Conservation (phyloP, 306 rosid genomes). For the Pyrus pyrifolia region DNA sequence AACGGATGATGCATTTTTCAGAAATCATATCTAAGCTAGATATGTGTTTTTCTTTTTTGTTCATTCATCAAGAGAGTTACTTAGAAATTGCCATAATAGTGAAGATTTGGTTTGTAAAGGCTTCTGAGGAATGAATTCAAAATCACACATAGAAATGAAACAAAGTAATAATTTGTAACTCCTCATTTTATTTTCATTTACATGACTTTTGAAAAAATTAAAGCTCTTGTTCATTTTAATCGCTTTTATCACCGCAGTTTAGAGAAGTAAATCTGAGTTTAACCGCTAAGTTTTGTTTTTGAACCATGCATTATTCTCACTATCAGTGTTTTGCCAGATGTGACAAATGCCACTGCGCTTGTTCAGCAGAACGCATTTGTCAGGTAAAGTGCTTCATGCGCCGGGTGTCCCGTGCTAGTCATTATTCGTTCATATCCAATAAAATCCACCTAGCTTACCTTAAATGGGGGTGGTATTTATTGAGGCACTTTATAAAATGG, state of each 20-base stretch:
- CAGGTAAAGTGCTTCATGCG: not conserved
- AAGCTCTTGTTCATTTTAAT: not conserved
- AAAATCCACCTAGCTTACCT: slow-evolving; percentile 18
- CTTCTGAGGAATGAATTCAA: not conserved
- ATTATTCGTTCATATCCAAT: not conserved
- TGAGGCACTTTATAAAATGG: not conserved
- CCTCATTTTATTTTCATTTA: not conserved
- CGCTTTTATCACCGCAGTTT: not conserved
- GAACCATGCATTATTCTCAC: not conserved
- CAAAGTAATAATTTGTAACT: not conserved
- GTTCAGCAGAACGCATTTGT: not conserved
- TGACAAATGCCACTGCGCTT: not conserved
- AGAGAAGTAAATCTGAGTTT: not conserved
- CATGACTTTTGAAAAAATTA: not conserved
- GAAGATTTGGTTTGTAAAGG: not conserved
- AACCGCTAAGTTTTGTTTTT: not conserved
- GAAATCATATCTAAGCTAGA: not conserved
- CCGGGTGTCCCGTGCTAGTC: not conserved
- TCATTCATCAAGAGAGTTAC: not conserved
- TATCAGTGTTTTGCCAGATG: slow-evolving; percentile 13
- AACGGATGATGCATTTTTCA: not conserved
- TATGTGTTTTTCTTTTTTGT: not conserved
- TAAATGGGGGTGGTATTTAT: slow-evolving; percentile 10
- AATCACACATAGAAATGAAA: not conserved
- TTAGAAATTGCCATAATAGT: not conserved